These are phyloP conservation scores for Cladosporium colombiae DNA, from an alignment of 2,329 filamentous ascomycete genomes.

Conservation along the genomic window DNA sequence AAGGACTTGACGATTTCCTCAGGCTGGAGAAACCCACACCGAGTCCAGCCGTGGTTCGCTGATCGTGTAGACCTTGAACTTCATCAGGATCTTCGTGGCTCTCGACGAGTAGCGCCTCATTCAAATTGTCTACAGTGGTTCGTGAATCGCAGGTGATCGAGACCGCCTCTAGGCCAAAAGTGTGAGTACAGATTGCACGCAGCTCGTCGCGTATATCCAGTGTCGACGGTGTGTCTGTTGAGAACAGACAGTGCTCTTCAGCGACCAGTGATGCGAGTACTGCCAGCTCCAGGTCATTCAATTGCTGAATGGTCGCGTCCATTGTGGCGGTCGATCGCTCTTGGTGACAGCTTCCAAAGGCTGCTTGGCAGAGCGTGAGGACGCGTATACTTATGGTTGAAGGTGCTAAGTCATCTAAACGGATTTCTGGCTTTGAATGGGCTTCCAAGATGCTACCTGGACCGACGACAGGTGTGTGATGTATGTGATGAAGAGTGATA, in stretches of 20 bases:
- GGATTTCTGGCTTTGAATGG: not conserved
- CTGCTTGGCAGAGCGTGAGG: not conserved
- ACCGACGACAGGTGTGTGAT: not conserved
- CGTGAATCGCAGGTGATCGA: conserved; percentile 71
- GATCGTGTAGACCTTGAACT: not conserved
- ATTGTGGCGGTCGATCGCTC: not conserved
- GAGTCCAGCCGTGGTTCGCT: not conserved
- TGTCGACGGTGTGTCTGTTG: conserved; percentile 58
- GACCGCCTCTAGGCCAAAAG: conserved; percentile 71
- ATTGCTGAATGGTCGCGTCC: conserved; percentile 61
- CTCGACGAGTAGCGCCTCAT: conserved; percentile 61
- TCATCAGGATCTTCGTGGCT: conserved; percentile 1
- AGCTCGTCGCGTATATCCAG: conserved; percentile 31
- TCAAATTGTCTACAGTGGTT: conserved; percentile 81
- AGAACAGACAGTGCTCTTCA: conserved; percentile 85
- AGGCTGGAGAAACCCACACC: conserved; percentile 6
- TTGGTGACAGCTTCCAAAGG: not conserved
- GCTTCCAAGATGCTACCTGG: not conserved
- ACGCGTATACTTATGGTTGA: not conserved
- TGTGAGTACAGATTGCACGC: conserved; percentile 66
- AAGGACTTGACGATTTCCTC: conserved; percentile 8
- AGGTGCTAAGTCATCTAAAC: not conserved
- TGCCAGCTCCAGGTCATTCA: conserved; percentile 88
- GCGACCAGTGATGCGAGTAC: conserved; percentile 77
- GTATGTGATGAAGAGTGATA: not conserved